Conservation (phyloP, 768 basidiomycete species). For the Polyporus arcularius region DNA sequence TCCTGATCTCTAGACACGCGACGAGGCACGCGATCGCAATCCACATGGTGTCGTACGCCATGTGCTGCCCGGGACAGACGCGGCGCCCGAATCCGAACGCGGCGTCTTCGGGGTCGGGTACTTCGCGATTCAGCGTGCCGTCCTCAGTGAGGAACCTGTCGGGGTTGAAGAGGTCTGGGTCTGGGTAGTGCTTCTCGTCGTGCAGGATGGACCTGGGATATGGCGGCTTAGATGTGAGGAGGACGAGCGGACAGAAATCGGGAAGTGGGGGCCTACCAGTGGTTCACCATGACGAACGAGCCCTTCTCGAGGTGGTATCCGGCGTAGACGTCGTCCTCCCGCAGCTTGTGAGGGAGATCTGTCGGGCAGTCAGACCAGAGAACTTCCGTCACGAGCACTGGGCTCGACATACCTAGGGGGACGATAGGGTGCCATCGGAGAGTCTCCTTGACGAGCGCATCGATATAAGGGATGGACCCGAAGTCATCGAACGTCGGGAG, state of each 20-base stretch:
- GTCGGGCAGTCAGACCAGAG: not conserved
- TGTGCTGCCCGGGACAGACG: slow-evolving; percentile 26
- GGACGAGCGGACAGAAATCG: not conserved
- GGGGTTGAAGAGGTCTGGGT: slow-evolving; percentile 37
- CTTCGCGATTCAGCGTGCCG: not conserved
- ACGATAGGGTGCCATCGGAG: slow-evolving; percentile 14
- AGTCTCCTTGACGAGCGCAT: slow-evolving; percentile 53
- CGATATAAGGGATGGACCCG: slow-evolving; percentile 52
- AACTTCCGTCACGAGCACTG: not conserved
- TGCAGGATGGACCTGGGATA: slow-evolving; percentile 42
- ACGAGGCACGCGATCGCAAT: slow-evolving; percentile 25
- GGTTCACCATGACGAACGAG: slow-evolving; percentile 23
- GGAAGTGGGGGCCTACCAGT: slow-evolving; percentile 8
- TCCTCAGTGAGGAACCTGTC: slow-evolving; percentile 31
- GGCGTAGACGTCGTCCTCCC: slow-evolving; percentile 26
- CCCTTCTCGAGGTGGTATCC: slow-evolving; percentile 29
- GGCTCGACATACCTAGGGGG: not conserved
- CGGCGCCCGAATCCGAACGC: slow-evolving; percentile 25
- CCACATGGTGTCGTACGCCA: slow-evolving; percentile 27
- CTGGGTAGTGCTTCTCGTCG: slow-evolving; percentile 41
- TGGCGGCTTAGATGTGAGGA: not conserved
- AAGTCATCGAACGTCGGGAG: slow-evolving; percentile 61
- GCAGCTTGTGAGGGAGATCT: slow-evolving; percentile 25
- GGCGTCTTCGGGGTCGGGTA: slow-evolving; percentile 10
- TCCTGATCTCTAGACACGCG: slow-evolving; percentile 20